Percentiles rank a stretch among this genome's conserved stretches.
Conservation (phyloP, 106 monocot genomes). For the Phalaenopsis aphrodite region DNA sequence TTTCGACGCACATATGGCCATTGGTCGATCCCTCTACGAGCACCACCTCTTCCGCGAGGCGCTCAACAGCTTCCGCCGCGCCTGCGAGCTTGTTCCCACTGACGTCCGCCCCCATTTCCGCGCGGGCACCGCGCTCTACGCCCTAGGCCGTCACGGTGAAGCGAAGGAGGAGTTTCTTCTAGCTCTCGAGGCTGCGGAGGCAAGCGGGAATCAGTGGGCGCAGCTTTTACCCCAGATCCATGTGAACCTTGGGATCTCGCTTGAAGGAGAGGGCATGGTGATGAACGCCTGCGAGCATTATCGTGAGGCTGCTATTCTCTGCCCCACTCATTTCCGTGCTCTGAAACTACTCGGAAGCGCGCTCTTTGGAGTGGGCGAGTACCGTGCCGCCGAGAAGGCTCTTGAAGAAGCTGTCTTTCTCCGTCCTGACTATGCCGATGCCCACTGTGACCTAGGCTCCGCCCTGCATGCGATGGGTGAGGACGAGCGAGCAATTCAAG, state of each 20-base stretch:
- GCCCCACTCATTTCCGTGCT: constrained; percentile 72
- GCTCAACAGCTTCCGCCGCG: constrained; percentile 64
- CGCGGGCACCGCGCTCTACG: constrained; percentile 68
- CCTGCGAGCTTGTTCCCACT: constrained; percentile 81
- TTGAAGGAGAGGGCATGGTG: constrained; percentile 91
- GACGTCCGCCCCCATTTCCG: constrained; percentile 85
- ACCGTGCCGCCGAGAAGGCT: constrained; percentile 90
- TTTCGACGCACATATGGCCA: constrained; percentile 84
- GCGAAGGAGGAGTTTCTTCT: constrained; percentile 92
- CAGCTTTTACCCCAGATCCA: constrained; percentile 88
- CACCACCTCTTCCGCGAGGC: constrained; percentile 65
- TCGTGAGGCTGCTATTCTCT: constrained; percentile 84
- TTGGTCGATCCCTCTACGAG: constrained; percentile 77
- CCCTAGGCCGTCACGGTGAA: constrained; percentile 60
- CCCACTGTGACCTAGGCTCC: constrained; percentile 90
- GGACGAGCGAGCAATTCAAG: constrained; percentile 87
- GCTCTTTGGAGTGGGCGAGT: constrained; percentile 88
- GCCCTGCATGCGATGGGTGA: constrained; percentile 83
- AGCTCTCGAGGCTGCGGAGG: constrained; percentile 84
- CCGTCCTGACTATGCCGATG: constrained; percentile 73
- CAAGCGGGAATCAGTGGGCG: constrained; percentile 71
- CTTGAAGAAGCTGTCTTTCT: constrained; percentile 79
- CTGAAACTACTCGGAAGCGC: constrained; percentile 89
- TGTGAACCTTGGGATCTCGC: constrained; percentile 76
- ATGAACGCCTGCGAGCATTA: constrained; percentile 93